Base-by-base conservation (phyloP, 768 basidiomycete genomes). In the Stropharia rugosoannulata region DNA sequence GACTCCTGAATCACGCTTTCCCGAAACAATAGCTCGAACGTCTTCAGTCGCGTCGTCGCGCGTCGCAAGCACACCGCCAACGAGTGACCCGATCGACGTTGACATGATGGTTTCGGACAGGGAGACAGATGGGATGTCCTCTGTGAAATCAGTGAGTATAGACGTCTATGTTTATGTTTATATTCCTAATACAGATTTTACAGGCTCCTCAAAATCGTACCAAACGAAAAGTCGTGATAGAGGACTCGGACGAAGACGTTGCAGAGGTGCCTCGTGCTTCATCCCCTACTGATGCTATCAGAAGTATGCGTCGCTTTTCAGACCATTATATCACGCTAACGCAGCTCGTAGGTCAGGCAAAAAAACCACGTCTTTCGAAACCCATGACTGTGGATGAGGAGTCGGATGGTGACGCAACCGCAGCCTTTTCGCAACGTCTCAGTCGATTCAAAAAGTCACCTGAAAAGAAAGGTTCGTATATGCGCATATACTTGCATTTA, bases 41-140 rank as follows among this genome's bases (percentile, higher is more conserved):
- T 80, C 80, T 7, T 79, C 80, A 16, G 72, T 70, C 7, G 71
- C 27, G 16, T 86, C 83, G 42, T 82, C 82, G 19, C 73, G 71
- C 18, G 74, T 72, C 16, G 76, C 74, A 49, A 86, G 77, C 59
- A 89, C 88, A 2, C 90, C 90, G 25, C 89, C 89, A 0, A 89
- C 89, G 2, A 92, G 89, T 59, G 89, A 92, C 59, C 76, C 82
- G 27, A 81, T 91, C 54, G 89, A 93, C 60, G 79, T 92, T 9
- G 89, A 91, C 65, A 85, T 90, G 83, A 59, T 84, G 47, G 77
- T 76, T 7, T 80, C 78, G 32, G 81, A 76, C 11, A 80, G 79
- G 40, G 79, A 78, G 18, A 71, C 74, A 22, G 64, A 67, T 16
- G 61, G 65, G 46, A 61, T 61, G 40, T 62, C 64, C 35, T 62